Evolutionary conservation across 306 rosid genomes (phyloP).

Genomic region (Cercis canadensis): DNA sequence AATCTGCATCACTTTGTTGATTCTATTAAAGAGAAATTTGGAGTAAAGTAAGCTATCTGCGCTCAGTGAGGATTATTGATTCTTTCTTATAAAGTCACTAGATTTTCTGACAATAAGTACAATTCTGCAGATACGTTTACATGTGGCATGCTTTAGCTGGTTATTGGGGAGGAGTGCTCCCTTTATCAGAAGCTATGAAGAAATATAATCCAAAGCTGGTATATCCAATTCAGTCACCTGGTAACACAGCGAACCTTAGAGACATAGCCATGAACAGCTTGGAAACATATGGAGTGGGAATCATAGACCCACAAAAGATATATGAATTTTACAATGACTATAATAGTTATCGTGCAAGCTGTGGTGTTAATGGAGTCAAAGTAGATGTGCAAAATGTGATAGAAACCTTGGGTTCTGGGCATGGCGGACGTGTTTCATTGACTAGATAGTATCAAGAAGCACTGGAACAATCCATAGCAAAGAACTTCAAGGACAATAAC

Average conservation of each 20-base stretch:
- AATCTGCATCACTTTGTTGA: constrained; percentile 56
- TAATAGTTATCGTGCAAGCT: constrained; percentile 67
- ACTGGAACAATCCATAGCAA: constrained; percentile 59
- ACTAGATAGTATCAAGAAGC: constrained; percentile 66
- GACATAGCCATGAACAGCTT: constrained; percentile 60
- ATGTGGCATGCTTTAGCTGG: constrained; percentile 85
- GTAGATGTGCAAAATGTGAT: constrained; percentile 73
- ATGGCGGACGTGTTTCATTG: constrained; percentile 68
- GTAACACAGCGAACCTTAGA: constrained; percentile 53
- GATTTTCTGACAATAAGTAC: neutral
- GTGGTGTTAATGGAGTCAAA: constrained; percentile 75
- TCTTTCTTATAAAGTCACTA: neutral
- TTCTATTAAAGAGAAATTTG: constrained; percentile 57
- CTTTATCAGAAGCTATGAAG: constrained; percentile 58
- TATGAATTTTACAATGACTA: constrained; percentile 65
- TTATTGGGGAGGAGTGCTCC: constrained; percentile 82
- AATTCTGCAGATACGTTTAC: constrained; percentile 57
- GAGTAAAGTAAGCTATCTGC: constrained; percentile 63
- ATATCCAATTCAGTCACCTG: constrained; percentile 68
- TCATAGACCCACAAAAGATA: constrained; percentile 57
- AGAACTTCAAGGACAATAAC: constrained; percentile 59
- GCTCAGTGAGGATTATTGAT: constrained; percentile 4
- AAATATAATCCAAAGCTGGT: constrained; percentile 62
- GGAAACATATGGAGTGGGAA: constrained; percentile 77
- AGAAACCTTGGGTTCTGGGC: constrained; percentile 71